Base-by-base conservation (phyloP, 169 alveolate genomes). In the Cyclospora cayetanensis region DNA sequence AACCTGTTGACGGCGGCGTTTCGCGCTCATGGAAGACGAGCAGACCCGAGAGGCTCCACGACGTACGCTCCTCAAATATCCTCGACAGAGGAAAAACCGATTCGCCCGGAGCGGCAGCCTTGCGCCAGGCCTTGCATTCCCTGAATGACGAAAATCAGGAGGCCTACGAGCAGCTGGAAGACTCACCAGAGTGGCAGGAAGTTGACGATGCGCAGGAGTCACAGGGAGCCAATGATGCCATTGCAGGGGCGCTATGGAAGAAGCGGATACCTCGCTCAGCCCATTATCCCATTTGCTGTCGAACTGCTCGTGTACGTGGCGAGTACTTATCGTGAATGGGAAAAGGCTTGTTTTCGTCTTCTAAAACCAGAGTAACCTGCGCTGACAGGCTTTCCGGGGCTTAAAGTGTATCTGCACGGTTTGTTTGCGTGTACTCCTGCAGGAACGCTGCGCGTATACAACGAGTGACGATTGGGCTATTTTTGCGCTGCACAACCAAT, bases 401-500 rank as follows among this genome's bases (percentile, higher is more conserved):
- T n/a, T n/a, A n/a, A n/a, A n/a, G n/a, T n/a, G n/a, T n/a, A n/a
- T n/a, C n/a, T n/a, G n/a, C n/a, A n/a, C n/a, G n/a, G n/a, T n/a
- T n/a, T n/a, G n/a, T n/a, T n/a, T n/a, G n/a, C n/a, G n/a, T n/a
- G n/a, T n/a, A n/a, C 12, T 55, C 66, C 43, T 7, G 15, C 90
- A 90, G 93, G 93, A 90, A 74, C 68, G 93, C n/a, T 90, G 93
- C 43, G 90, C 93, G 60, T 90, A 74, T 72, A 90, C 93, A 42
- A 82, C 85, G 41, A 53, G 83, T 50, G 65, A 90, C 25, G 93
- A 90, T 60, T 90, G 93, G 93, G 70, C 63, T 5, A 55, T 90
- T 43, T 90, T 90, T 34, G 93, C 93, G 11, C 72, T 90, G 29
- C 93, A 90, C 34, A 68, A 42, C 37, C 93, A 90, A 31, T 90